Percentiles rank a stretch among this genome's conserved stretches.
These are phyloP conservation scores for Neurospora sp. DNA, from an alignment of 495 filamentous ascomycete species.

Conservation along the genomic window DNA sequence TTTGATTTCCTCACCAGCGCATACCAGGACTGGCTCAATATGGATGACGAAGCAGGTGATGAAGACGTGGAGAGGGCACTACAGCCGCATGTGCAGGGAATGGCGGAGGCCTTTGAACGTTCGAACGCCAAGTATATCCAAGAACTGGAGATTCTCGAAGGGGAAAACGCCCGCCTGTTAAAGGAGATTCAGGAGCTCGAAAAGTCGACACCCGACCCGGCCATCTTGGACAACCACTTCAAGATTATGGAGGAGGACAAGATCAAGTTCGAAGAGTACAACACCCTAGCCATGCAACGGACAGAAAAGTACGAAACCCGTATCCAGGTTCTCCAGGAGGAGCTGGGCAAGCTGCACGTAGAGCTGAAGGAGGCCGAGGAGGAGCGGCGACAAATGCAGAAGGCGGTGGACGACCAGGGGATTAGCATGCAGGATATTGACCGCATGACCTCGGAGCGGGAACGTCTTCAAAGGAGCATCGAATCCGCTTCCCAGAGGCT, in stretches of 20 bases:
- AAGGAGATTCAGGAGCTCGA: constrained; percentile 83
- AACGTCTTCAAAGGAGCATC: constrained; percentile 77
- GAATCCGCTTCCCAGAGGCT: constrained; percentile 62
- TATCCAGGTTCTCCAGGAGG: constrained; percentile 65
- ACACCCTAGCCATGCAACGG: constrained; percentile 64
- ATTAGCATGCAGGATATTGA: constrained; percentile 97
- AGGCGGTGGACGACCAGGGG: constrained; percentile 79
- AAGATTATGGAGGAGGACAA: constrained; percentile 84
- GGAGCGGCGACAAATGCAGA: constrained; percentile 69
- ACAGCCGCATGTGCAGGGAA: constrained; percentile 72
- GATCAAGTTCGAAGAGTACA: constrained; percentile 87
- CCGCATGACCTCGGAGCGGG: constrained; percentile 91
- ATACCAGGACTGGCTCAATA: constrained; percentile 87
- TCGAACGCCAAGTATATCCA: constrained; percentile 71
- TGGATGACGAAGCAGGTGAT: constrained; percentile 76
- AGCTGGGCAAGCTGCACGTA: constrained; percentile 63
- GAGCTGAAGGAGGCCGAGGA: constrained; percentile 74
- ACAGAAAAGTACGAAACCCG: constrained; percentile 73
- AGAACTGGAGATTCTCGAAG: constrained; percentile 74
- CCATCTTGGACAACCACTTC: constrained; percentile 72
- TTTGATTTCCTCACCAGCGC: constrained; percentile 81
- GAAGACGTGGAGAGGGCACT: constrained; percentile 67
- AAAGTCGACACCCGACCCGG: constrained; percentile 71
- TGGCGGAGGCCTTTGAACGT: constrained; percentile 81
- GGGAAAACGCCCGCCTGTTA: constrained; percentile 63